Percentiles rank a stretch among this genome's conserved stretches.
phyloP scores from a whole-genome alignment of 768 basidiomycete species.

The Leccinum longicurvipes region DNA sequence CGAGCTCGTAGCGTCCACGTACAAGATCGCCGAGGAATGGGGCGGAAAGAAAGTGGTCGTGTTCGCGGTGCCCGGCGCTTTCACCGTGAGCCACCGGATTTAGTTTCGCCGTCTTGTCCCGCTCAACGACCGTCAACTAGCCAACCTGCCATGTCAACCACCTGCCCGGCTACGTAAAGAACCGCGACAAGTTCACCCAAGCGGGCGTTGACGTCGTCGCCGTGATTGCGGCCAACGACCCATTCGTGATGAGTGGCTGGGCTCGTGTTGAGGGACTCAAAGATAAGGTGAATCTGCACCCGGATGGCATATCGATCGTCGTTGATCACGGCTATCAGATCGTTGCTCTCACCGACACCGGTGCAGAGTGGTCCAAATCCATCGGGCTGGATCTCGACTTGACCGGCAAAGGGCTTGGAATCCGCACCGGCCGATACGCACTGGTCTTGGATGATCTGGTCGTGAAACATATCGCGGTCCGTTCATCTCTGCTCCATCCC shows the following conservation, averaged over 20 bases:
- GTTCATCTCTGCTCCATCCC: constrained; percentile 13
- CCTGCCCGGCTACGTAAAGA: constrained; percentile 44
- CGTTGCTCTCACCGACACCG: constrained; percentile 52
- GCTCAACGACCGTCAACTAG: constrained; percentile 11
- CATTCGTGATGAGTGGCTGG: constrained; percentile 63
- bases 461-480: constrained; percentile 61
- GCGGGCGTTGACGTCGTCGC: constrained; percentile 54
- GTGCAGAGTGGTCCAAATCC: constrained; percentile 52
- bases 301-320: constrained; percentile 19
- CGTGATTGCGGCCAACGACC: constrained; percentile 58
- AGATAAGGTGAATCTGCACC: constrained; percentile 54
- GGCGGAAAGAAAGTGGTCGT: constrained; percentile 81
- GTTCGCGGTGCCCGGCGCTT: constrained; percentile 76
- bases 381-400: constrained; percentile 58
- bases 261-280: constrained; percentile 53
- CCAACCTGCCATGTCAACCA: constrained; percentile 43
- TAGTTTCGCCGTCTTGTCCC: not conserved
- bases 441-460: constrained; percentile 67
- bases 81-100: constrained; percentile 53
- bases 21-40: constrained; percentile 59
- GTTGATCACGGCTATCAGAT: constrained; percentile 39
- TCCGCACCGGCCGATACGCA: constrained; percentile 60
- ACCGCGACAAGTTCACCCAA: constrained; percentile 45
- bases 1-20: constrained; percentile 40
- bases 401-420: constrained; percentile 46